Conservation (phyloP, 1,139 yeast genomes). For the Diutina mesorugosa region DNA sequence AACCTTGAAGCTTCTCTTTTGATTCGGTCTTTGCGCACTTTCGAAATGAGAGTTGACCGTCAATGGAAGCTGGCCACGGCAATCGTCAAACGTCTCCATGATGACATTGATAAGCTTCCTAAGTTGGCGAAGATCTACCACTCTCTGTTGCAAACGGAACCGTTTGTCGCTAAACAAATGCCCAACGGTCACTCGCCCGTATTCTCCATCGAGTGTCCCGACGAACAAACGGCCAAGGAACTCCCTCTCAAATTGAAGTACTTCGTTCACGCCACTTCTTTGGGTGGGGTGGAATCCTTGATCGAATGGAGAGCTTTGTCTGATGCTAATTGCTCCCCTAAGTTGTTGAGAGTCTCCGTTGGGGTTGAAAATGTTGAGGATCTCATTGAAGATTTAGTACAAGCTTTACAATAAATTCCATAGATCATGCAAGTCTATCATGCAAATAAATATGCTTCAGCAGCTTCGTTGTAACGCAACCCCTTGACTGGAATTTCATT, state of each 20-base stretch:
- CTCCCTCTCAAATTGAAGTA: constrained; percentile 57
- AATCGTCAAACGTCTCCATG: constrained; percentile 45
- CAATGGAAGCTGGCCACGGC: constrained; percentile 57
- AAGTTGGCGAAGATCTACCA: constrained; percentile 45
- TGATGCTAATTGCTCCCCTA: constrained; percentile 42
- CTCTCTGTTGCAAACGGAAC: constrained; percentile 62
- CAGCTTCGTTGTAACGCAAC: constrained; percentile 26
- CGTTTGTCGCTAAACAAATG: constrained; percentile 50
- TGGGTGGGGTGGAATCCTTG: constrained; percentile 89
- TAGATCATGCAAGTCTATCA: neutral
- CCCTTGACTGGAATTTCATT: constrained; percentile 30
- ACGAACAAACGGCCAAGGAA: constrained; percentile 41
- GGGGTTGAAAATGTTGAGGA: constrained; percentile 73
- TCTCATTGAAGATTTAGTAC: constrained; percentile 47
- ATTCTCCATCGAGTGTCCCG: constrained; percentile 46
- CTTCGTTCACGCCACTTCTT: constrained; percentile 83
- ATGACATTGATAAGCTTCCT: constrained; percentile 34
- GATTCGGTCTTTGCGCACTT: constrained; percentile 70
- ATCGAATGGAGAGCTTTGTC: constrained; percentile 84
- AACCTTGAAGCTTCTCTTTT: constrained; percentile 66
- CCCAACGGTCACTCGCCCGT: constrained; percentile 64
- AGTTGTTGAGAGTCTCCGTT: constrained; percentile 57
- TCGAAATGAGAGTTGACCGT: constrained; percentile 49
- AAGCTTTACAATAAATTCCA: constrained; percentile 9
- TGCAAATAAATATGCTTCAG: constrained; percentile 7